These are phyloP conservation scores for Nasturtium officinale DNA, from an alignment of 345 rosid species.

Conservation along the genomic window DNA sequence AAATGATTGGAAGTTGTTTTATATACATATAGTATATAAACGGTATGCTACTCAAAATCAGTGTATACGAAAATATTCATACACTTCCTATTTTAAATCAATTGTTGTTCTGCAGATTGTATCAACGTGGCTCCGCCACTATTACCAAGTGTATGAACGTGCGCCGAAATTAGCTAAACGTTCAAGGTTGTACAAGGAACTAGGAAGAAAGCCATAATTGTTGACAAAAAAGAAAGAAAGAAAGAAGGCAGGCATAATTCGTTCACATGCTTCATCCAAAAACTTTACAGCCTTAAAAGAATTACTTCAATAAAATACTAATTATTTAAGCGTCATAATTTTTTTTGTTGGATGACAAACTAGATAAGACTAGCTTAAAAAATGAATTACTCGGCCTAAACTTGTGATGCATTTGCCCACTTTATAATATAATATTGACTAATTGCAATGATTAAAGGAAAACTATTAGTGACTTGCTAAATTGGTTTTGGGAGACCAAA, in stretches of 20 bases:
- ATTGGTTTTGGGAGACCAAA: conserved; percentile 14
- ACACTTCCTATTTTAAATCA: not conserved
- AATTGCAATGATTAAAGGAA: conserved; percentile 31
- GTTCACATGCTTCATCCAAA: conserved; percentile 25
- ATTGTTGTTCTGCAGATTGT: not conserved
- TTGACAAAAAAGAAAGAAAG: no score
- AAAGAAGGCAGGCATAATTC: conserved; percentile 34
- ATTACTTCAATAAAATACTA: conserved; percentile 11
- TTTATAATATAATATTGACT: not conserved
- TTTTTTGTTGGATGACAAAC: conserved; percentile 6
- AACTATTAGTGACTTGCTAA: conserved; percentile 26
- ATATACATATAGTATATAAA: not conserved
- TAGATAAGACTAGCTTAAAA: conserved; percentile 18
- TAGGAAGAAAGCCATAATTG: no score
- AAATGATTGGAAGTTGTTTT: not conserved
- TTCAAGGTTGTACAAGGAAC: no score
- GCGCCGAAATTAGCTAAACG: conserved; percentile 35
- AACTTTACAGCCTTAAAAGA: conserved; percentile 25
- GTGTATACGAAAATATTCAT: not conserved
- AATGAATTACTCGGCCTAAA: not conserved
- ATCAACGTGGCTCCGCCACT: no score
- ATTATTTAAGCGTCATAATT: not conserved
- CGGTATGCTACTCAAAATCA: not conserved
- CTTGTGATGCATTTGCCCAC: conserved; percentile 5
- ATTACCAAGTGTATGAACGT: conserved; percentile 32